A percentile compares a stretch with the other conserved stretches of the same genome.
These are phyloP conservation scores for Lactifluus rugatus DNA, from an alignment of 768 basidiomycete genomes.

Conservation along the genomic window DNA sequence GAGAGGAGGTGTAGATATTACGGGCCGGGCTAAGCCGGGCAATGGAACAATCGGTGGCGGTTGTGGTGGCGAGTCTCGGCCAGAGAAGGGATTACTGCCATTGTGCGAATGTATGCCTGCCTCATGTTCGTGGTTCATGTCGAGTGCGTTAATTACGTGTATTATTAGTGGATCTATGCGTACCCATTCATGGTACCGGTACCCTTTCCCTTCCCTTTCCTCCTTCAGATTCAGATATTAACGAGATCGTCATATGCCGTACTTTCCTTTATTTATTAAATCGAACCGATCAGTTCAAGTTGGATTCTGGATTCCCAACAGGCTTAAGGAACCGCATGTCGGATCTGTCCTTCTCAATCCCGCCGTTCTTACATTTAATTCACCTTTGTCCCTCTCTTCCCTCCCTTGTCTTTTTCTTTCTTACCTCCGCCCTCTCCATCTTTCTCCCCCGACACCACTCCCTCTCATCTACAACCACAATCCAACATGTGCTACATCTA, in stretches of 20 bases:
- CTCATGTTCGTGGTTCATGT: background rate
- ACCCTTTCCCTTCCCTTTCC: conserved; percentile 18
- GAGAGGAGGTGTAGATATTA: background rate
- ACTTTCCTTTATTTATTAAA: conserved; percentile 21
- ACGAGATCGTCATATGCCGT: conserved; percentile 22
- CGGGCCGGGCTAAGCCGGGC: background rate
- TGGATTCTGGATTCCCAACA: conserved; percentile 11
- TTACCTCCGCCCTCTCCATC: conserved; percentile 2
- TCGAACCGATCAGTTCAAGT: conserved; percentile 34
- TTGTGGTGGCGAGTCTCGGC: no score
- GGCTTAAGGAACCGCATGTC: conserved; percentile 32
- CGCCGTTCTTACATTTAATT: conserved; percentile 29
- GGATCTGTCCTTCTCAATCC: conserved; percentile 20
- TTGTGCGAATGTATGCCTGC: no score
- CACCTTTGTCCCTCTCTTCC: conserved; percentile 31
- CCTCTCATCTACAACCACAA: conserved; percentile 2
- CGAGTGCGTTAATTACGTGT: conserved; percentile 10
- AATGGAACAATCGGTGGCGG: no score
- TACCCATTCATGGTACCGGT: conserved; percentile 12
- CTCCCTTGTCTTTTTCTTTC: conserved; percentile 25
- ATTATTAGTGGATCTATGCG: background rate
- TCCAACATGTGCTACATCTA: conserved; percentile 62
- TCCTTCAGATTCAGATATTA: background rate
- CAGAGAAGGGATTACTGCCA: no score
- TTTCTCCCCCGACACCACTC: conserved; percentile 6